Evolutionary conservation across 192 early-diverging fungal species (phyloP).

Genomic region (Diversispora epigaea): DNA sequence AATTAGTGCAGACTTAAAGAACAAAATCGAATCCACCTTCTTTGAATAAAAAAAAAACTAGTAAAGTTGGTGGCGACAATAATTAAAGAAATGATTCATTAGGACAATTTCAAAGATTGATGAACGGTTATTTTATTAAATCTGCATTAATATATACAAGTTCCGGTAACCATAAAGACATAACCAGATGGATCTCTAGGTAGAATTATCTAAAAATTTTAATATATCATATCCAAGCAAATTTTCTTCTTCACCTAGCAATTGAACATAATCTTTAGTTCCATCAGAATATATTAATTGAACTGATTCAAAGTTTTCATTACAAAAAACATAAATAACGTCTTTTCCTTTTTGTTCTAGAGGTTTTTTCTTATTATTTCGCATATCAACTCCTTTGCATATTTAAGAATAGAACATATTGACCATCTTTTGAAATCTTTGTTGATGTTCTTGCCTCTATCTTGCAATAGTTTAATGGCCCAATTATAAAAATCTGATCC

Average conservation of each 20-base stretch:
- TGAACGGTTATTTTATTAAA: conserved; percentile 14
- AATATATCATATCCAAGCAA: conserved; percentile 26
- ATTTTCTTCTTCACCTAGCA: conserved; percentile 25
- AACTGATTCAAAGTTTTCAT: conserved; percentile 26
- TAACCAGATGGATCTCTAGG: neutral
- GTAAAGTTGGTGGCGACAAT: neutral
- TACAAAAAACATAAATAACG: conserved; percentile 16
- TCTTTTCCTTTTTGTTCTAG: neutral
- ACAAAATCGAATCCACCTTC: neutral
- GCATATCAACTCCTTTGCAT: conserved; percentile 23
- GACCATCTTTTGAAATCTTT: conserved; percentile 30
- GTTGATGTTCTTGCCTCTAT: conserved; percentile 32
- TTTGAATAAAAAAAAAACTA: too few relatives aligned
- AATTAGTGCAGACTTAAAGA: neutral
- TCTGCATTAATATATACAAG: conserved; percentile 12
- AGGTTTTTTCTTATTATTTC: conserved; percentile 10
- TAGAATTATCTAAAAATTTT: conserved; percentile 22
- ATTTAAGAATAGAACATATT: conserved; percentile 28
- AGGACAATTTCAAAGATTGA: neutral
- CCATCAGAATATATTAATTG: conserved; percentile 26
- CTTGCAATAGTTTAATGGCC: conserved; percentile 38
- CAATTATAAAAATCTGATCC: too few relatives aligned
- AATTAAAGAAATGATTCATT: neutral
- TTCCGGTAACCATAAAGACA: conserved; percentile 6
- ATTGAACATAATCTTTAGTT: conserved; percentile 22